Evolutionary conservation across 176 grass and related monocot species (phyloP).

Genomic region (Themeda triandra): DNA sequence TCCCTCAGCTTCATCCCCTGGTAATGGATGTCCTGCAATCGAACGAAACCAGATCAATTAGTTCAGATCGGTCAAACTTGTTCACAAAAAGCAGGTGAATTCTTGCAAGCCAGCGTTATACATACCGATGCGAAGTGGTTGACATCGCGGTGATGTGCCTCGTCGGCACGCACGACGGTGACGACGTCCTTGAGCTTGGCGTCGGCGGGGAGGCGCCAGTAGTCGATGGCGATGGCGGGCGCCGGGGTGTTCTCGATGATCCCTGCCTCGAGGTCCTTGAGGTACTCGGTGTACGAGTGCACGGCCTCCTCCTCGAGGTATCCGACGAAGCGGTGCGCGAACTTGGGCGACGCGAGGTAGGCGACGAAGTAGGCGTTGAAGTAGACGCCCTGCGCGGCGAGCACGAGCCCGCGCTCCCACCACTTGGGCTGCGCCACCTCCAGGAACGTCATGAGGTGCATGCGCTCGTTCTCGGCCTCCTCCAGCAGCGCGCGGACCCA

Average conservation of each 20-base stretch:
- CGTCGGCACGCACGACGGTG: constrained; percentile 79
- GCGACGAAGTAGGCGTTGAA: constrained; percentile 90
- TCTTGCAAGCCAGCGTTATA: not conserved
- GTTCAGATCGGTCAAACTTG: too few relatives aligned
- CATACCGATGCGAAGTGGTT: constrained; percentile 92
- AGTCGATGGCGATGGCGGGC: constrained; percentile 91
- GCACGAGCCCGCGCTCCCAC: constrained; percentile 89
- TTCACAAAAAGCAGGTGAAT: too few relatives aligned
- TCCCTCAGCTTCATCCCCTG: constrained; percentile 73
- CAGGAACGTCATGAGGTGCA: constrained; percentile 98
- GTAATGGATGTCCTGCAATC: constrained; percentile 72
- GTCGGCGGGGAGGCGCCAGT: constrained; percentile 82
- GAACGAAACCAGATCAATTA: not conserved
- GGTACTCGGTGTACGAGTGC: constrained; percentile 88
- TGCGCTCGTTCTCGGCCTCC: constrained; percentile 99
- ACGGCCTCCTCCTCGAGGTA: constrained; percentile 99
- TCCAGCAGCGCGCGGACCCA: constrained; percentile 82
- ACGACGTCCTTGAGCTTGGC: constrained; percentile 95
- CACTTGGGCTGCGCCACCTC: constrained; percentile 71
- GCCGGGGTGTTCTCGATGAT: constrained; percentile 69
- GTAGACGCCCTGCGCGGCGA: constrained; percentile 86
- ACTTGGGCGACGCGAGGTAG: constrained; percentile 87
- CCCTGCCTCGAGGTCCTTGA: constrained; percentile 78
- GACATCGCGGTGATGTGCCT: constrained; percentile 93
- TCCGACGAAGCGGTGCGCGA: constrained; percentile 79